Percentiles rank a stretch among this genome's conserved stretches.
Evolutionary conservation across 768 basidiomycete genomes (phyloP).

Genomic region (Porphyrellus cyaneotinctus): DNA sequence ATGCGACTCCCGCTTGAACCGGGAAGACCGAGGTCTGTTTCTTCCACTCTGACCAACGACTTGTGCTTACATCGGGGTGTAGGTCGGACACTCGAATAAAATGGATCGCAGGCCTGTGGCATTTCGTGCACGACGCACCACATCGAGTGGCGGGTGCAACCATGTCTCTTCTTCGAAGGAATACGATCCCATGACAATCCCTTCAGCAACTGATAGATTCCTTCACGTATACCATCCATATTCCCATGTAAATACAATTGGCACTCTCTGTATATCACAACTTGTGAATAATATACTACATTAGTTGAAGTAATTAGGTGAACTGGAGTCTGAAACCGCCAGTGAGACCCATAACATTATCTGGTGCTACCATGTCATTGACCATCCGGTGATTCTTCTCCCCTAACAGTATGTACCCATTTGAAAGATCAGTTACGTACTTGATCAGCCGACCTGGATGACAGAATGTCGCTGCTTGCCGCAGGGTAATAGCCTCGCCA

Average conservation of each 20-base stretch:
- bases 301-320: neutral
- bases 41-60: neutral
- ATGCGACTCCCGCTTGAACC: slow-evolving; percentile 19
- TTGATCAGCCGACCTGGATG: no score
- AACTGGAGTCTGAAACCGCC: no score
- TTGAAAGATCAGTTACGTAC: no score
- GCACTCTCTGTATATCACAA: no score
- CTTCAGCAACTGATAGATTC: neutral
- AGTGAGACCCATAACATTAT: no score
- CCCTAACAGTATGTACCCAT: no score
- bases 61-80: neutral
- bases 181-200: slow-evolving; percentile 9
- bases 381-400: no score
- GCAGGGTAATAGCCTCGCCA: no score
- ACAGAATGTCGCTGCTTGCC: no score
- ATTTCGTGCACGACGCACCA: slow-evolving; percentile 11
- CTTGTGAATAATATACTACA: neutral
- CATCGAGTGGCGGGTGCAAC: slow-evolving; percentile 6
- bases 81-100: slow-evolving; percentile 8
- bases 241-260: neutral
- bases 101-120: slow-evolving; percentile 14
- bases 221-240: neutral
- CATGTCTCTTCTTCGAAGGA: slow-evolving; percentile 12
- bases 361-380: no score
- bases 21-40: slow-evolving; percentile 13